A percentile compares a stretch with the other conserved stretches of the same genome.
phyloP scores from a whole-genome alignment of 805 yeast genomes.

The Millerozyma acaciae region DNA sequence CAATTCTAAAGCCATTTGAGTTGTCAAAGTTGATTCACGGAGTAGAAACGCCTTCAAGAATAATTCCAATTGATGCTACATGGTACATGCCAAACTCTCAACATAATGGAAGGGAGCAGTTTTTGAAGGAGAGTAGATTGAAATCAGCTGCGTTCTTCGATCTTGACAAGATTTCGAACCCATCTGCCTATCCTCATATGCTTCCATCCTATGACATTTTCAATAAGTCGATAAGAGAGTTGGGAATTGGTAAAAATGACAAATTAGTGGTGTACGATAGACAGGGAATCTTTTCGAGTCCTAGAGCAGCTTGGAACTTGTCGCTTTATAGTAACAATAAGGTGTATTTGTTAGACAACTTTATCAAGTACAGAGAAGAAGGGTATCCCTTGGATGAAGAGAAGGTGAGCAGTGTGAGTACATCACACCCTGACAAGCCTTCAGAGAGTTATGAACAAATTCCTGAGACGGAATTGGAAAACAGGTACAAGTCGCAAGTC shows the following conservation, averaged over 20 bases:
- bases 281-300: conserved; percentile 79
- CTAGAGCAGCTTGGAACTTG: conserved; percentile 91
- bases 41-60: no score
- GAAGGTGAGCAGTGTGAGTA: conserved; percentile 18
- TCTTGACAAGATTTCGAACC: conserved; percentile 65
- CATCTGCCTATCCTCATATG: conserved; percentile 85
- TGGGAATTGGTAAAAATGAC: conserved; percentile 58
- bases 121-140: conserved; percentile 49
- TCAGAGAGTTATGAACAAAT: conserved; percentile 17
- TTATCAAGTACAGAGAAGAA: conserved; percentile 43
- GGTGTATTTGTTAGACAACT: conserved; percentile 71
- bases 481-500: conserved; percentile 42
- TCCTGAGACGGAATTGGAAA: conserved; percentile 26
- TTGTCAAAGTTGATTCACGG: no score
- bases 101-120: conserved; percentile 57
- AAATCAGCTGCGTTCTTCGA: conserved; percentile 73
- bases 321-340: conserved; percentile 71
- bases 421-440: conserved; percentile 12
- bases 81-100: conserved; percentile 87
- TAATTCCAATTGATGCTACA: conserved; percentile 75
- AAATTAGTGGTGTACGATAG: conserved; percentile 78
- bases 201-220: conserved; percentile 62
- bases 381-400: conserved; percentile 45
- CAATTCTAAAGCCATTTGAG: no score
- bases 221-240: conserved; percentile 44